These are phyloP conservation scores for Linum usitatissimum DNA, from an alignment of 345 rosid species.

Conservation along the genomic window DNA sequence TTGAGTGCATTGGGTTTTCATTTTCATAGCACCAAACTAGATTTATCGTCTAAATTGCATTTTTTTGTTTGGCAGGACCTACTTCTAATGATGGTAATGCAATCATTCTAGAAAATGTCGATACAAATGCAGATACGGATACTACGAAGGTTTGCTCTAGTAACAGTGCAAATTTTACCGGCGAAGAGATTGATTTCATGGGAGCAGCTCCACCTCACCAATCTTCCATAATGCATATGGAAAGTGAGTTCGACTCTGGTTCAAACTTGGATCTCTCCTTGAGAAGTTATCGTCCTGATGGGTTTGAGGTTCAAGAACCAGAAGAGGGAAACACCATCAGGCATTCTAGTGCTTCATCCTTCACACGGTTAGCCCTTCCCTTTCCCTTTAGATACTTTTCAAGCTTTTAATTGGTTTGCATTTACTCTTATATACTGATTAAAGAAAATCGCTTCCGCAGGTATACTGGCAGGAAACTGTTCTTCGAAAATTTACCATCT, in stretches of 20 bases:
- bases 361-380: slow-evolving; percentile 2
- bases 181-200: background rate
- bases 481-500: background rate
- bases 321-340: background rate
- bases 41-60: background rate
- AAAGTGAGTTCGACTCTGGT: background rate
- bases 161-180: background rate
- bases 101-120: background rate
- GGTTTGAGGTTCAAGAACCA: background rate
- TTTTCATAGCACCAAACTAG: background rate
- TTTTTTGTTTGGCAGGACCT: background rate
- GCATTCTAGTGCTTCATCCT: slow-evolving; percentile 5
- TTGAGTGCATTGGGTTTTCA: background rate
- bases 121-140: background rate
- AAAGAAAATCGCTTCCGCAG: background rate
- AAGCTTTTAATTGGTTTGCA: background rate
- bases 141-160: background rate
- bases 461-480: background rate
- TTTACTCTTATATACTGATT: background rate
- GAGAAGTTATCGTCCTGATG: background rate
- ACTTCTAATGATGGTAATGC: background rate
- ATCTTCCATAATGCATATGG: slow-evolving; percentile 6
- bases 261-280: slow-evolving; percentile 2
- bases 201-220: background rate
- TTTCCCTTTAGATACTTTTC: background rate